Base-by-base conservation (phyloP, 73 alveolate species). In the Stentor coeruleus region DNA sequence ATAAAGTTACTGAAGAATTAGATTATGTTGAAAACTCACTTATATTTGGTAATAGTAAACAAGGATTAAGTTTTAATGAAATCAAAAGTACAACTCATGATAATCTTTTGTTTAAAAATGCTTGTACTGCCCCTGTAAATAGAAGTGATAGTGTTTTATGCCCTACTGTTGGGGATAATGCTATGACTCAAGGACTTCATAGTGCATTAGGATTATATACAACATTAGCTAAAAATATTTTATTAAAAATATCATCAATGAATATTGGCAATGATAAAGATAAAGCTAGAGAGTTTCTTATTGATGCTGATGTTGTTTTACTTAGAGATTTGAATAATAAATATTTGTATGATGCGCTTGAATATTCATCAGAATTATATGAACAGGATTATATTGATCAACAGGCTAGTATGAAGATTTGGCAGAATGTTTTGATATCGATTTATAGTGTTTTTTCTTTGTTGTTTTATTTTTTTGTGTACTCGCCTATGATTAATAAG, bases 21-120 rank as follows among this genome's bases (percentile, higher is more conserved):
- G 73, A 57, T 57, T 57, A 57, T 57, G 73, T 57, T 57, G 73
- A 57, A 57, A 57, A 57, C 28, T 57, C 73, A 57, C 28, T 57
- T n/a, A 57, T 57, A 20, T 57, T 57, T 2, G 73, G 73, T 20
- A 57, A 57, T 2, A 2, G 73, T 2, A 31, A 57, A 20, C 35
- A 57, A 57, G 73, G 73, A 57, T 57, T 57, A 2, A 57, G 73
- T 31, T 57, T 31, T 20, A 57, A n/a, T 2, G 73, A 57, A 1
- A 20, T 31, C 73, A 57, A 31, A 57, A 57, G 73, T 31, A 20
- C 73, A 20, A 57, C 15, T n/a, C 73, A 57, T 57, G 73, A 57
- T 31, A 57, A 31, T 2, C 15, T 57, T 31, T 57, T 57, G 28
- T 57, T 57, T 31, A 31, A 57, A 20, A 57, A 57, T 2, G 73